Percentiles rank a stretch among this genome's conserved stretches.
phyloP scores from a whole-genome alignment of 1,284 basidiomycete species.

The Singerocomus inundabilis region DNA sequence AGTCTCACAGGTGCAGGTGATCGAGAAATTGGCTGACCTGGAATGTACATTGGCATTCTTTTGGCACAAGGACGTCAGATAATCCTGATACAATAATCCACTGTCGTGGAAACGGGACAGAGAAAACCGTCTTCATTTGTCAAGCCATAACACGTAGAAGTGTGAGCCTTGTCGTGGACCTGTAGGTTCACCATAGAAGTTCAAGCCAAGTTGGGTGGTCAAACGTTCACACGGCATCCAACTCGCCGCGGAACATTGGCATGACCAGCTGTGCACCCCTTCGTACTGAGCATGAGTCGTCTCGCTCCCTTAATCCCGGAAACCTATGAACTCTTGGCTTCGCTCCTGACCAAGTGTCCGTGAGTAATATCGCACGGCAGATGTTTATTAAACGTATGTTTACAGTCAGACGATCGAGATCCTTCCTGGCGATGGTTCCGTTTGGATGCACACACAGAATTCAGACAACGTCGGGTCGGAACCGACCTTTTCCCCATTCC shows the following conservation, averaged over 20 bases:
- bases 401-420: conserved; percentile 28
- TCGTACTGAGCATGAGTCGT: conserved; percentile 8
- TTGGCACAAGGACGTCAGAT: neutral
- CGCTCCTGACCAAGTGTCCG: conserved; percentile 24
- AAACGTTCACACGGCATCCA: neutral
- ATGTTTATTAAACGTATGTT: neutral
- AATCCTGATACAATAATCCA: neutral
- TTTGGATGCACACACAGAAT: conserved; percentile 13
- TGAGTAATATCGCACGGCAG: conserved; percentile 14
- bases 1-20: neutral
- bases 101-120: neutral
- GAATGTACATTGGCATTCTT: conserved; percentile 23
- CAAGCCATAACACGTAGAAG: neutral
- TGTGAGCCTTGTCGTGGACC: neutral
- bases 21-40: neutral
- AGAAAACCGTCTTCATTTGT: neutral
- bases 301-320: neutral
- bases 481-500: conserved; percentile 42
- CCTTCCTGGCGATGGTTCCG: conserved; percentile 25
- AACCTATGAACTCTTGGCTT: conserved; percentile 25
- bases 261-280: too few species aligned
- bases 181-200: too few species aligned
- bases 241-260: too few species aligned
- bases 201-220: too few species aligned
- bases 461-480: conserved; percentile 1